A percentile compares a stretch with the other conserved stretches of the same genome.
Conservation (phyloP, 352 stramenopile genomes). For the Phytopythium montanum region DNA sequence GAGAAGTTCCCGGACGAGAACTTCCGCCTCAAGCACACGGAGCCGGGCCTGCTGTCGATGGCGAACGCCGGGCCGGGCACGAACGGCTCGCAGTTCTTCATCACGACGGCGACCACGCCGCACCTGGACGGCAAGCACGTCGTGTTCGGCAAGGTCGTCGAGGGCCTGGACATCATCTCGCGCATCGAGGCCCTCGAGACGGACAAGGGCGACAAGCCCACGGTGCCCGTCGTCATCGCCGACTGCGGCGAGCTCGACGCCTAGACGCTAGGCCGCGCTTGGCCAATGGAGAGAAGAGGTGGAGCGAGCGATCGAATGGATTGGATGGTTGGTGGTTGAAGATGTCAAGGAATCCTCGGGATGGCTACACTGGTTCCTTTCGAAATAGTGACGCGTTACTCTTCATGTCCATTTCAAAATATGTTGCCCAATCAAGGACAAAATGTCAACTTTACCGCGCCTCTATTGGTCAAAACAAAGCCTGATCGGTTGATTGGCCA, state of each 20-base stretch:
- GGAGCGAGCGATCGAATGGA: too few species aligned
- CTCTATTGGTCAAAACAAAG: slow-evolving; percentile 31
- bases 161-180: slow-evolving; percentile 91
- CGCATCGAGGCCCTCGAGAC: slow-evolving; percentile 90
- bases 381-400: background rate
- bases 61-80: slow-evolving; percentile 95
- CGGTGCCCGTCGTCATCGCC: slow-evolving; percentile 90
- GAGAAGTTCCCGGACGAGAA: slow-evolving; percentile 98
- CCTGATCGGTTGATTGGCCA: slow-evolving; percentile 17
- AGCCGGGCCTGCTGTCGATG: slow-evolving; percentile 94
- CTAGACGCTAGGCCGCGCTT: too few species aligned
- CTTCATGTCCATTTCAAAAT: background rate
- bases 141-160: slow-evolving; percentile 94
- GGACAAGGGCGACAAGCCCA: slow-evolving; percentile 91
- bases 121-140: slow-evolving; percentile 98
- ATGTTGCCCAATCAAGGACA: background rate
- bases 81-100: slow-evolving; percentile 98
- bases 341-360: background rate
- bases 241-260: slow-evolving; percentile 92
- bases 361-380: background rate
- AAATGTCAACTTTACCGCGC: too few species aligned
- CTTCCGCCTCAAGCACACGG: slow-evolving; percentile 97
- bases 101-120: slow-evolving; percentile 91
- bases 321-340: background rate
- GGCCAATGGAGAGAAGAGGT: too few species aligned